Evolutionary conservation across 1,284 basidiomycete genomes (phyloP).

Genomic region (Heterobasidion irregulare): DNA sequence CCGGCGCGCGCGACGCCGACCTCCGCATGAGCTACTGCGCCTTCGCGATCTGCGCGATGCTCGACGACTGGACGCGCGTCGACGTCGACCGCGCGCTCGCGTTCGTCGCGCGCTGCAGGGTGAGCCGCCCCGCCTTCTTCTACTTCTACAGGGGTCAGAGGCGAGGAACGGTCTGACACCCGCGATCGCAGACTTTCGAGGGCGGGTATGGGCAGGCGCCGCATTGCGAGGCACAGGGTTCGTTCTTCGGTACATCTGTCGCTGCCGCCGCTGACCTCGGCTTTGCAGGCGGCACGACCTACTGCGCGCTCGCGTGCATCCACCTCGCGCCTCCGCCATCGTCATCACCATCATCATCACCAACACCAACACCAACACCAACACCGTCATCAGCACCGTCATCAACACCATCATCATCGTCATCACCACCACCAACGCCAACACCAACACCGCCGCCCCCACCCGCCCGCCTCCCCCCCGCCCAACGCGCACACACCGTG

Average conservation of each 20-base stretch:
- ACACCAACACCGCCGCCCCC: slow-evolving; percentile 16
- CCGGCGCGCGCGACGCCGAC: slow-evolving; percentile 61
- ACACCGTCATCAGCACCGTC: background rate
- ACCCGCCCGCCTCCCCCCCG: slow-evolving; percentile 23
- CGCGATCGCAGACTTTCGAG: slow-evolving; percentile 75
- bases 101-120: slow-evolving; percentile 67
- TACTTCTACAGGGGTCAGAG: too few species aligned
- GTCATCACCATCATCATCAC: background rate
- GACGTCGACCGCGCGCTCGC: slow-evolving; percentile 48
- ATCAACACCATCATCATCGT: too few species aligned
- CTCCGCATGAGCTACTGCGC: slow-evolving; percentile 86
- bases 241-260: slow-evolving; percentile 7
- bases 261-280: background rate
- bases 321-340: slow-evolving; percentile 34
- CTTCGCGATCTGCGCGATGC: slow-evolving; percentile 71
- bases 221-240: slow-evolving; percentile 80
- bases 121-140: slow-evolving; percentile 25
- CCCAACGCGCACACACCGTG: slow-evolving; percentile 47
- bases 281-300: slow-evolving; percentile 80
- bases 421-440: too few species aligned
- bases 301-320: slow-evolving; percentile 81
- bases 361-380: background rate
- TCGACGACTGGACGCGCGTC: slow-evolving; percentile 73
- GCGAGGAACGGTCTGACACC: background rate
- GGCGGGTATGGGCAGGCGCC: slow-evolving; percentile 86